Evolutionary conservation across 129 eudicot genomes (phyloP), one percentile per base, ranked within the genome.

Genomic region (Escallonia rubra): DNA sequence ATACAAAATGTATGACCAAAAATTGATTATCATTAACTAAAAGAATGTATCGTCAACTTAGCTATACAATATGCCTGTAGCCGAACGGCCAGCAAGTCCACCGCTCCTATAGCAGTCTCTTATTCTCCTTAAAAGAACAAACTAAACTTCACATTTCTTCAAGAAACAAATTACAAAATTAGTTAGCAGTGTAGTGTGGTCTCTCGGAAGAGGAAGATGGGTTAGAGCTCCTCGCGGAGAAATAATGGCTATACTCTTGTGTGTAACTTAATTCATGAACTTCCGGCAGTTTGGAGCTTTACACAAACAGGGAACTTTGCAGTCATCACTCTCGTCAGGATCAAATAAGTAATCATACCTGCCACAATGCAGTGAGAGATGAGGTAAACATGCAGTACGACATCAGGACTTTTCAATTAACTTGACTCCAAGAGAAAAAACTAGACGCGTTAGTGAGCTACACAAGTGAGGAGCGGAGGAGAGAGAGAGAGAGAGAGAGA

Each of bases 301-400:
- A 84, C 98, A 92, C 56, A 82, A 72, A 71, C 98, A 92, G 43
- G 96, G 98, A 51, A 92, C 98, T 77, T 81, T 89, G 80, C 75
- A 72, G n/a, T 92, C 98, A n/a, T 92, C 98, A 10, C 91, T 61
- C 78, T 92, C 98, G 14, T 92, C 92, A 0, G 96, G 87, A 80
- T 92, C 98, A 84, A 92, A 92, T 54, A 92, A 82, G 81, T 92
- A 92, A 79, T 92, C 98, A 59, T 92, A 92, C 86, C 98, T 92
- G 86, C 66, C 64, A 71, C 7, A 73, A 9, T 2, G 9, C 4
- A 49, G 12, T 49, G 4, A 6, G 10, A 13, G 15, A 52, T 52
- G 14, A 14, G 14, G 34, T 52, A 3, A 52, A 52, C 57, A 2
- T 52, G 57, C 14, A 52, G 34, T 23, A 23, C 15, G 38, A 58